phyloP scores from a whole-genome alignment of 768 basidiomycete genomes.

The Tulasnella sp. region DNA sequence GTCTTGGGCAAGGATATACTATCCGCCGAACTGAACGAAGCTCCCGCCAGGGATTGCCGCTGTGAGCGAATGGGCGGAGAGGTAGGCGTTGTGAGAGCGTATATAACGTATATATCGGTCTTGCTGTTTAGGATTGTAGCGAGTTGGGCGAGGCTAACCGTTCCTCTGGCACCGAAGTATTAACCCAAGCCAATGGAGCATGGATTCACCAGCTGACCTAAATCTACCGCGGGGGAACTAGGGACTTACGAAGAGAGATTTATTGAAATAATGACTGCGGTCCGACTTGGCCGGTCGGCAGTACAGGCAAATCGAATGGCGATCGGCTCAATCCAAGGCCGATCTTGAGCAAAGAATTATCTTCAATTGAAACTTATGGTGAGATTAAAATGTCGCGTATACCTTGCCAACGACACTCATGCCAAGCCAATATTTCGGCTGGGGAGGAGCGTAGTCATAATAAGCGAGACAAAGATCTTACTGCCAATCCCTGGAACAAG shows the following conservation, averaged over 20 bases:
- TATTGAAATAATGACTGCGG: slow-evolving; percentile 38
- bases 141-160: slow-evolving; percentile 44
- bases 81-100: slow-evolving; percentile 20
- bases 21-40: slow-evolving; percentile 30
- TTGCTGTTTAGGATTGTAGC: slow-evolving; percentile 38
- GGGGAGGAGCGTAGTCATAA: slow-evolving; percentile 28
- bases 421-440: slow-evolving; percentile 36
- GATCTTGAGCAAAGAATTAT: slow-evolving; percentile 37
- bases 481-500: slow-evolving; percentile 26
- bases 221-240: not conserved
- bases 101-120: slow-evolving; percentile 30
- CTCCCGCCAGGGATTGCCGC: slow-evolving; percentile 9
- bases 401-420: slow-evolving; percentile 37
- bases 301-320: slow-evolving; percentile 20
- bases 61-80: not conserved
- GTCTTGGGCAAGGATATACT: slow-evolving; percentile 32
- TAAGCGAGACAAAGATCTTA: slow-evolving; percentile 31
- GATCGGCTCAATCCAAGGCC: slow-evolving; percentile 38
- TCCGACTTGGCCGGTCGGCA: slow-evolving; percentile 27
- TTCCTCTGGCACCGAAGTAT: slow-evolving; percentile 43
- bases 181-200: slow-evolving; percentile 18
- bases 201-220: not conserved
- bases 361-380: slow-evolving; percentile 30
- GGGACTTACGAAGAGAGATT: slow-evolving; percentile 36
- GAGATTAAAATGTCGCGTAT: slow-evolving; percentile 32